Percentiles rank a stretch among this genome's conserved stretches.
Conservation (phyloP, 2,329 filamentous ascomycete species). For the Didymella exigua region DNA sequence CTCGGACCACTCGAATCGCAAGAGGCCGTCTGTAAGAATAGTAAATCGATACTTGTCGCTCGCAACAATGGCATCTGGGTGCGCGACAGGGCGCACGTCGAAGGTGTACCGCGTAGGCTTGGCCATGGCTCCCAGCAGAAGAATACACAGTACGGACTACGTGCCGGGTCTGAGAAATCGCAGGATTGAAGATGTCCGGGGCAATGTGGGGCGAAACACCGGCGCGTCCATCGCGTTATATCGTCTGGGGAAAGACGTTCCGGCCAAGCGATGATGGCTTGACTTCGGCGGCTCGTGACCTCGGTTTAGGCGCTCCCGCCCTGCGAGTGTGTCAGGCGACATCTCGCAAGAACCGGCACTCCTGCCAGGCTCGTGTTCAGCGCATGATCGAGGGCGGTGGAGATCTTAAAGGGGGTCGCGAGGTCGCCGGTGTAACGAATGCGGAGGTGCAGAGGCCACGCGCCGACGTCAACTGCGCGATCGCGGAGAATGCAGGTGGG, state of each 20-base stretch:
- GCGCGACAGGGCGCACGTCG: conserved; percentile 52
- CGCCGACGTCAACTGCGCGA: conserved; percentile 19
- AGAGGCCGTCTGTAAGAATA: conserved; percentile 60
- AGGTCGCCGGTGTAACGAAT: conserved; percentile 19
- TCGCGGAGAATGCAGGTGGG: not conserved
- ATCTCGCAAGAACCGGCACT: conserved; percentile 16
- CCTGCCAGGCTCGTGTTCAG: conserved; percentile 16
- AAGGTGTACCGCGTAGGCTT: conserved; percentile 51
- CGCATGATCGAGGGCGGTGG: conserved; percentile 15
- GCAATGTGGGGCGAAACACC: conserved; percentile 28
- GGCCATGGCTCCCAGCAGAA: conserved; percentile 28
- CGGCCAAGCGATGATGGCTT: conserved; percentile 32
- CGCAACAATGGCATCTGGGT: conserved; percentile 53
- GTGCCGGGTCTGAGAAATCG: conserved; percentile 13
- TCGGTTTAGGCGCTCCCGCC: conserved; percentile 22
- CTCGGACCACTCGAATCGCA: conserved; percentile 67
- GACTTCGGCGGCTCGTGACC: conserved; percentile 35
- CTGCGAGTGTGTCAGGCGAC: conserved; percentile 30
- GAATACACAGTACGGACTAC: conserved; percentile 16
- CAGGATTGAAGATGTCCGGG: conserved; percentile 15
- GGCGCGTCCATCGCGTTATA: conserved; percentile 30
- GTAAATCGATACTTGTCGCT: conserved; percentile 65
- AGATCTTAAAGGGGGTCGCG: conserved; percentile 17
- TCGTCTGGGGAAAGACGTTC: conserved; percentile 30
- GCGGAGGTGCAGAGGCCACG: conserved; percentile 21